Base-by-base conservation (phyloP, 768 basidiomycete genomes). In the Naematelia encephala region DNA sequence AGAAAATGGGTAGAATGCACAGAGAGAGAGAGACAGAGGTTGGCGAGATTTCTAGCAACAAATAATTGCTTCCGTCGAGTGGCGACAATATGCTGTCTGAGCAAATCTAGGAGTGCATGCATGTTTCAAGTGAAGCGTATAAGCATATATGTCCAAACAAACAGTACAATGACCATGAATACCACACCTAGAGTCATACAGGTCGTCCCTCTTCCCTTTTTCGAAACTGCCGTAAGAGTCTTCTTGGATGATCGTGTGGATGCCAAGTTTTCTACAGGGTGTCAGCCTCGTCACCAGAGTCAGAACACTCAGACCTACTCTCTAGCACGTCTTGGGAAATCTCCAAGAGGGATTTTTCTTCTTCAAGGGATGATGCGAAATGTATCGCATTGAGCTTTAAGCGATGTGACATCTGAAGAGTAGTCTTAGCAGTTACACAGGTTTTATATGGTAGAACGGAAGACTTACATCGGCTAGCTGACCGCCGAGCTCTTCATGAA, bases 311-410 rank as follows among this genome's bases (percentile, higher is more conserved):
- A 8, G 29, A 82, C 78, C 90, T 90, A 22, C 82, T 81, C 67
- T 89, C 89, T 14, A 98, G 69, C 75, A 89, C 88, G 66, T 82
- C 80, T 62, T 86, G 82, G 12, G 89, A 84, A 10, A 81, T 80
- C 27, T 84, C 83, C 1, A 96, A 74, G 5, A 91, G 82, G 0
- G 80, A 80, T 66, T 87, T 84, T 75, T 97, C 93, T 56, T 86
- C 86, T 43, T 80, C 85, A 1, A 98, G 79, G 11, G 85, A 80
- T 3, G 81, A 80, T 3, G 87, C 83, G 72, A 97, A 93, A 67
- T 90, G 85, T 0, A 86, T 73, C 0, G 91, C 86, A 64, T 94
- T 94, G 22, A 84, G 81, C 67, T 88, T 89, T 51, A 98, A 84
- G 72, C 91, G 90, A 10, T 85, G 80, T 0, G 91, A 90, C 93